Conservation (phyloP, 805 yeast species). For the Candida orba region DNA sequence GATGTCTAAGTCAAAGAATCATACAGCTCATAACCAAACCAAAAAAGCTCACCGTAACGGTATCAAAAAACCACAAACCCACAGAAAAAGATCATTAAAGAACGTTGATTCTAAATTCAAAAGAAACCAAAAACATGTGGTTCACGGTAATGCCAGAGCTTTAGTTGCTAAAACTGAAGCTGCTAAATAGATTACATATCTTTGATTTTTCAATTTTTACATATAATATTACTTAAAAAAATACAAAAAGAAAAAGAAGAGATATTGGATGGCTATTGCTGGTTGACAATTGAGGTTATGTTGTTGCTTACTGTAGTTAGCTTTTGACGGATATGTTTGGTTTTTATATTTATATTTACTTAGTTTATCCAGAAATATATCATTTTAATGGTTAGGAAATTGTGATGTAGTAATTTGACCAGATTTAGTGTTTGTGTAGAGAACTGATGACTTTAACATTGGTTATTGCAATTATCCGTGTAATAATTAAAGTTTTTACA, state of each 20-base stretch:
- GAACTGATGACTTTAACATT: too few relatives aligned
- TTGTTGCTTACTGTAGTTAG: slow-evolving; percentile 7
- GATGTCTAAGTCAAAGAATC: slow-evolving; percentile 99
- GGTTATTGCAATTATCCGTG: too few relatives aligned
- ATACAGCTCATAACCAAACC: slow-evolving; percentile 99
- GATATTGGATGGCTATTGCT: not conserved
- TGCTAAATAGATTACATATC: slow-evolving; percentile 12
- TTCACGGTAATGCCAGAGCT: slow-evolving; percentile 94
- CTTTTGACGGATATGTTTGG: slow-evolving; percentile 5
- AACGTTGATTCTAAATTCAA: slow-evolving; percentile 99
- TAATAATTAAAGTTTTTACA: too few relatives aligned
- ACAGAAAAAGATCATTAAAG: slow-evolving; percentile 97
- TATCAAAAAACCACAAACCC: slow-evolving; percentile 97
- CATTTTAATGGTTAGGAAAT: slow-evolving; percentile 17
- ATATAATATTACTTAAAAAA: not conserved
- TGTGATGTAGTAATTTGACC: not conserved
- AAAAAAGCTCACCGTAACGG: slow-evolving; percentile 99
- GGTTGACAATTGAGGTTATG: not conserved
- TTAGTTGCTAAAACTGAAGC: slow-evolving; percentile 71
- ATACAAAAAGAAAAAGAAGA: not conserved
- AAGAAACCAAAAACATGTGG: slow-evolving; percentile 99
- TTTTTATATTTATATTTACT: slow-evolving; percentile 1
- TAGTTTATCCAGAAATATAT: slow-evolving; percentile 17
- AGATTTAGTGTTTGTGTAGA: too few relatives aligned
- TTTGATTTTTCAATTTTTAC: not conserved